Evolutionary conservation across 495 filamentous ascomycete genomes (phyloP), one percentile per base, ranked within the genome.

Genomic region (Stereocaulon alpinum): DNA sequence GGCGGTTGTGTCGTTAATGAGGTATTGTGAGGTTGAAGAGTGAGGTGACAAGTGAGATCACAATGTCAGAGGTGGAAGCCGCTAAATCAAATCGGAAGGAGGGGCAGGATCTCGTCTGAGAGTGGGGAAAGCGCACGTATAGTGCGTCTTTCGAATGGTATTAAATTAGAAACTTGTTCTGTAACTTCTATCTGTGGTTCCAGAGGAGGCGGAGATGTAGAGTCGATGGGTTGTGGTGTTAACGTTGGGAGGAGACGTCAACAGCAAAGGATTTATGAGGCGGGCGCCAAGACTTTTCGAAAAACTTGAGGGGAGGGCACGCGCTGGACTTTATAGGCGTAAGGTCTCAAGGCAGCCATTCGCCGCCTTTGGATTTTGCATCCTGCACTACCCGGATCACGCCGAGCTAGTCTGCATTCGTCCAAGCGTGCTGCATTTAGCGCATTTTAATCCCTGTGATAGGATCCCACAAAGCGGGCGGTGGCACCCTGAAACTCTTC

Each of bases 51-150:
- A 61, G 59, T 66, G 56, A 61, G 53, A 47, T 57, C 22, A 56
- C 45, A 56, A 34, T 14, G 32, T 55, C 20, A 10, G 7, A 37
- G 34, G 7, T 20, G 58, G 58, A 64, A 66, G 66, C 66, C 66
- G 66, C 66, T 68, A 68, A 68, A 44, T 66, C 66, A 68, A 53
- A 68, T 68, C 63, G 66, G 63, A 64, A 65, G 54, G 62, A 63
- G 56, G 47, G 56, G 53, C 41, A 45, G 37, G 40, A 24, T 58
- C 63, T 64, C 63, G 66, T 56, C 40, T 51, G 63, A 68, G 63
- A 63, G 61, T 56, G 61, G 66, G 52, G 54, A 66, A 63, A 68
- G 49, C 6, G 55, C 63, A 52, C 55, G 54, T 52, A 15, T 32
- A 43, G 30, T 22, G 61, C 50, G 56, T 52, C 59, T 66, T 65